Conservation (phyloP, 306 rosid genomes). For the Calophaca sinica region DNA sequence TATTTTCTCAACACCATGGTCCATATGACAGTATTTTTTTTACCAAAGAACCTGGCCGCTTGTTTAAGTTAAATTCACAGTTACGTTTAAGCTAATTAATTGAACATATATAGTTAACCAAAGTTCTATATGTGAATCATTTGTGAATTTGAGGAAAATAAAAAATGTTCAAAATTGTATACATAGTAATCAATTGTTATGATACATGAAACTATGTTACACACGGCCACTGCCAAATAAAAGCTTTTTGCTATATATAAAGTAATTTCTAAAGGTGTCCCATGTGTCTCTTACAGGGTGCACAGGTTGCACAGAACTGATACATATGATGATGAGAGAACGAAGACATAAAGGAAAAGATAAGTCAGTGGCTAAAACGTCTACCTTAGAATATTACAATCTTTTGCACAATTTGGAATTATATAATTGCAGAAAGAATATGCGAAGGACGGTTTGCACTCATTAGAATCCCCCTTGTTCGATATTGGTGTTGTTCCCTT, state of each 20-base stretch:
- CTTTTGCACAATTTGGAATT: slow-evolving; percentile 40
- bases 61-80: neutral
- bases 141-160: neutral
- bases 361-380: slow-evolving; percentile 45
- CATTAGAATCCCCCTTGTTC: slow-evolving; percentile 19
- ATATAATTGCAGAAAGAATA: slow-evolving; percentile 41
- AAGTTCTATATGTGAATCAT: neutral
- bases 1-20: neutral
- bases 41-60: neutral
- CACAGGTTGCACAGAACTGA: neutral
- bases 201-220: neutral
- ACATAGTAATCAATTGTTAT: neutral
- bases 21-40: too few relatives aligned
- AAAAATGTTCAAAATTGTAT: too few relatives aligned
- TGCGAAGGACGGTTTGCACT: slow-evolving; percentile 24
- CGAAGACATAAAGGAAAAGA: slow-evolving; percentile 32
- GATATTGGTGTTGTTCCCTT: slow-evolving; percentile 34
- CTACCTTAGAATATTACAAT: slow-evolving; percentile 47
- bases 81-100: neutral
- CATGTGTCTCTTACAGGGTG: slow-evolving; percentile 9
- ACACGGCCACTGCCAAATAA: slow-evolving; percentile 36
- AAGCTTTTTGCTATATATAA: slow-evolving; percentile 21
- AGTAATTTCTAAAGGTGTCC: slow-evolving; percentile 20
- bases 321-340: slow-evolving; percentile 42
- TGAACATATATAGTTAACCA: too few relatives aligned